These are phyloP conservation scores for Fusarium floridanum DNA, from an alignment of 2,329 filamentous ascomycete species.

Conservation along the genomic window DNA sequence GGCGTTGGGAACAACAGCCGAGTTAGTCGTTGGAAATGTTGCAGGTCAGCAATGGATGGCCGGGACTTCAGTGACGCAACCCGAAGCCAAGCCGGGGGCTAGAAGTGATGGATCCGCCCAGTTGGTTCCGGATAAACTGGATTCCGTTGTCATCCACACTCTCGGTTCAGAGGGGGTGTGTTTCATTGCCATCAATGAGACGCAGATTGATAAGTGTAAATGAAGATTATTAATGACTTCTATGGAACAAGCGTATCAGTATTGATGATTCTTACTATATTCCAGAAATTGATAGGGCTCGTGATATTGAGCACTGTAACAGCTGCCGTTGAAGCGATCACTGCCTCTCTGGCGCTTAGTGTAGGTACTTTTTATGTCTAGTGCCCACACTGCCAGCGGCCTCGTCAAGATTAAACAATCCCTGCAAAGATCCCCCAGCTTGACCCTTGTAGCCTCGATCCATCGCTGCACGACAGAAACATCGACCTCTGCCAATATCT, in stretches of 20 bases:
- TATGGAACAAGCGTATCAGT: not conserved
- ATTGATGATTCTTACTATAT: too few relatives aligned
- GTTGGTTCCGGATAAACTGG: constrained; percentile 39
- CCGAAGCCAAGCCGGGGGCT: constrained; percentile 18
- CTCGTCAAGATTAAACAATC: constrained; percentile 8
- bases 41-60: constrained; percentile 7
- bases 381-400: not conserved
- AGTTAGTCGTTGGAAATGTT: constrained; percentile 12
- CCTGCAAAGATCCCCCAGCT: constrained; percentile 40
- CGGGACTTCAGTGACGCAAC: constrained; percentile 43
- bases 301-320: not conserved
- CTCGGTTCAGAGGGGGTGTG: not conserved
- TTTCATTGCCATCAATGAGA: not conserved
- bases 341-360: not conserved
- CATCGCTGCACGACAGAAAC: constrained; percentile 29
- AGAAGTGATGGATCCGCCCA: constrained; percentile 12
- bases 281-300: not conserved
- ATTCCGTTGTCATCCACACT: constrained; percentile 21
- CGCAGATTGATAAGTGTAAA: not conserved
- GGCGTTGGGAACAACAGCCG: constrained; percentile 27
- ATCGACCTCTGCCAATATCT: constrained; percentile 7
- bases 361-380: not conserved
- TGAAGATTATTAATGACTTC: not conserved
- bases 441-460: constrained; percentile 38
- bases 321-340: not conserved